phyloP scores from a whole-genome alignment of 139 green algal genomes.

The Coelastrella sp. region DNA sequence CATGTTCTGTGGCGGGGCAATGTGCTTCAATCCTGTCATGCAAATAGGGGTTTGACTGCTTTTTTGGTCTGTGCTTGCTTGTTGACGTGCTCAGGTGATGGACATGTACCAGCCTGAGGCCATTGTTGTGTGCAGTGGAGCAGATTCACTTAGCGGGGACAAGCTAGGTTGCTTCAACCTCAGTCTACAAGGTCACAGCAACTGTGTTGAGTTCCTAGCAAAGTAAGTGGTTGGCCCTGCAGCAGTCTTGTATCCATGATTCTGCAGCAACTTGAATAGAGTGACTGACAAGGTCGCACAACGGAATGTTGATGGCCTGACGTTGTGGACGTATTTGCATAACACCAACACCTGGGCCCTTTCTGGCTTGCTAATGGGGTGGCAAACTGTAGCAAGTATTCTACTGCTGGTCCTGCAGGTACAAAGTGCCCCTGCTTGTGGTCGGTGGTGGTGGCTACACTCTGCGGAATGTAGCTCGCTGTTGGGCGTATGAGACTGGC shows the following conservation, averaged over 20 bases:
- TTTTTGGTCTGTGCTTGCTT: no score
- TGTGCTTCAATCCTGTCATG: no score
- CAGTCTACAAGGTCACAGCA: conserved; percentile 84
- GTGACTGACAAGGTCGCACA: no score
- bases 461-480: conserved; percentile 98
- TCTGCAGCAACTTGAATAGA: no score
- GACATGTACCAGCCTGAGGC: conserved; percentile 96
- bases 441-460: conserved; percentile 98
- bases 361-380: no score
- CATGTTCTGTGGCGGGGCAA: no score
- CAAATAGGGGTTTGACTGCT: no score
- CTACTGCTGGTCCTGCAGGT: conserved; percentile 59
- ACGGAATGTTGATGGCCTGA: no score
- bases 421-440: conserved; percentile 95
- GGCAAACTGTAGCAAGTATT: no score
- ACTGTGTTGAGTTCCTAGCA: conserved; percentile 97
- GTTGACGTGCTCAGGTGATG: conserved; percentile 83
- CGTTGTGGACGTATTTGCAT: no score
- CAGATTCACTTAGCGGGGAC: conserved; percentile 96
- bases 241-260: no score
- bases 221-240: conserved; percentile 40
- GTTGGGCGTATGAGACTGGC: conserved; percentile 98
- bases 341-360: no score
- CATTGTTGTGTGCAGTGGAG: conserved; percentile 97
- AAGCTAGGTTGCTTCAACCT: conserved; percentile 99